Conservation (phyloP, 148 eudicot species). For the Camellia japonica region DNA sequence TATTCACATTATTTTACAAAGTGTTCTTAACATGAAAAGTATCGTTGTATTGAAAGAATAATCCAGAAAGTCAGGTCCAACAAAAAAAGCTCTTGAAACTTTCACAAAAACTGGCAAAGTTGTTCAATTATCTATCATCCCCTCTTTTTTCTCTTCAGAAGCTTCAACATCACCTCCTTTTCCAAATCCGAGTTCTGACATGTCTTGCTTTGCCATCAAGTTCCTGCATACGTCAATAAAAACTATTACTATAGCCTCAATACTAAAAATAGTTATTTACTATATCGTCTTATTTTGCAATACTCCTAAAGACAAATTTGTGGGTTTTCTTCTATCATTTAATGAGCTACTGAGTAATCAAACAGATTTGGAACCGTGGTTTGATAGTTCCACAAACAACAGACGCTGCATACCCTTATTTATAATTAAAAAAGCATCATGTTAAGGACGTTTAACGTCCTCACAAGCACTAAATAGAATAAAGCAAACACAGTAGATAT, state of each 20-base stretch:
- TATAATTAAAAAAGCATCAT: background rate
- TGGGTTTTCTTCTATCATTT: background rate
- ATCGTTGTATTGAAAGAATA: background rate
- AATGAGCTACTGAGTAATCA: background rate
- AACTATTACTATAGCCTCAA: background rate
- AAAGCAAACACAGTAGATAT: background rate
- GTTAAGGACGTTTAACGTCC: background rate
- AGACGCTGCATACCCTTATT: background rate
- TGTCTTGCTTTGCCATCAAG: slow-evolving; percentile 93
- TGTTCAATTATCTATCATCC: slow-evolving; percentile 18
- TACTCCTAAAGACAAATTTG: background rate
- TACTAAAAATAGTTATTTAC: too few relatives aligned
- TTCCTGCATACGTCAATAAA: slow-evolving; percentile 50
- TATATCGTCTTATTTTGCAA: background rate
- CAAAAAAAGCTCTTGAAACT: slow-evolving; percentile 7
- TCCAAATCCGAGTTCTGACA: slow-evolving; percentile 89
- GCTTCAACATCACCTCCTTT: slow-evolving; percentile 38
- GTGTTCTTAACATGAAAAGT: background rate
- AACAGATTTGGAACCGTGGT: background rate
- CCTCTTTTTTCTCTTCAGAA: slow-evolving; percentile 27
- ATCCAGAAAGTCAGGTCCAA: background rate
- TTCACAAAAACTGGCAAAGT: slow-evolving; percentile 4
- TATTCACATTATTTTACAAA: background rate
- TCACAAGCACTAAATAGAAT: background rate
- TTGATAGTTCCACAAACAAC: slow-evolving; percentile 5